Evolutionary conservation across 805 yeast species (phyloP), one percentile per base, ranked within the genome.

Genomic region (Kodamaea leandrae): DNA sequence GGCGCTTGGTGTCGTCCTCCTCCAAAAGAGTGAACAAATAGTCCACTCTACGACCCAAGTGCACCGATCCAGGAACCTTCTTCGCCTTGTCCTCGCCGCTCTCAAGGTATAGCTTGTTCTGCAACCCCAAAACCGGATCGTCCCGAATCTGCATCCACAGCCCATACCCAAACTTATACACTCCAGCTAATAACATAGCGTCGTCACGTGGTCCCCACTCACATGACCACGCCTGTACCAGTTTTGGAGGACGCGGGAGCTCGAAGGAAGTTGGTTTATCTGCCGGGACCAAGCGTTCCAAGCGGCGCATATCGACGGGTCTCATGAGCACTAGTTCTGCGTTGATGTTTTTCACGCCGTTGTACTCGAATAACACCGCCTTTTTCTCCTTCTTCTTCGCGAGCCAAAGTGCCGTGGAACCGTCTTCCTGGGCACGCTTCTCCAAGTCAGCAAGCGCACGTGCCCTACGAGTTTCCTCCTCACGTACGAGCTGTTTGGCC

Each of bases 121-220:
- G 85, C 46, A 93, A 70, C 8, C 89, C 90, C 44, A 93, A 72
- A 39, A 87, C 75, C 2, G 99, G 98, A 64, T 93, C 99, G 64
- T 93, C 99, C 57, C 99, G 74, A 34, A 93, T 90, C 55, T 86
- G 90, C 2, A 76, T 60, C 99, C 99, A 93, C 1, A 96, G 82
- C 13, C 98, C 98, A 61, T 88, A 90, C 0, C 99, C 99, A 63
- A 90, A 90, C 63, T 87, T 89, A 55, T 77, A 76, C 16, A 91
- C 85, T 48, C 99, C 99, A 25, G 86, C 78, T 46, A 93, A 61
- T 40, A 93, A 71, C 80, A 81, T 85, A 38, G 89, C 85, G 60
- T 93, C 99, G 57, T 93, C 96, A 23, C 72, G 78, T 10, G 74
- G 71, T 2, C 72, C 71, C 99, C 99, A 93, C 20, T 79, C 80